A percentile compares a stretch with the other conserved stretches of the same genome.
phyloP scores from a whole-genome alignment of 176 grass and related monocot species.

The Oryza glumipatula region DNA sequence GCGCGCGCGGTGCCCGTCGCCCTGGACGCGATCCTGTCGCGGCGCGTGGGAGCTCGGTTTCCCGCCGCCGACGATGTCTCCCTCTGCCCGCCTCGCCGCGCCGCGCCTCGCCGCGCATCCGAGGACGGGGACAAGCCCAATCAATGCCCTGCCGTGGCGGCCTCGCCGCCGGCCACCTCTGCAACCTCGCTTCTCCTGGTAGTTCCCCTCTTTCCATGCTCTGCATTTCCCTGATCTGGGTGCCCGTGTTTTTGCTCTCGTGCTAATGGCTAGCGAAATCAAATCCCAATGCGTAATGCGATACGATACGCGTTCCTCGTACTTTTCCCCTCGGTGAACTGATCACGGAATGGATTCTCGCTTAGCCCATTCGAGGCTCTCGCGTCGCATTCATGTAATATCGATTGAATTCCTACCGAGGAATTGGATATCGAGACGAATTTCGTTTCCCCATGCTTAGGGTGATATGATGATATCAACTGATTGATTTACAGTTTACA shows the following conservation, averaged over 20 bases:
- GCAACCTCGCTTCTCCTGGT: neutral
- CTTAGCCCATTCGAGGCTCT: neutral
- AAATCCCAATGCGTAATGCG: neutral
- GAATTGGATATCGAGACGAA: neutral
- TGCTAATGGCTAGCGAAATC: neutral
- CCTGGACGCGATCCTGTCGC: neutral
- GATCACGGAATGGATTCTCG: neutral
- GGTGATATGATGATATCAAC: neutral
- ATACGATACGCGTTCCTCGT: neutral
- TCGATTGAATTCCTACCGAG: neutral
- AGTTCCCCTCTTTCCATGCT: neutral
- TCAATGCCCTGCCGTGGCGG: no score
- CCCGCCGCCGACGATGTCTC: no score
- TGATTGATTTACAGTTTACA: neutral
- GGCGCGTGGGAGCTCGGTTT: neutral
- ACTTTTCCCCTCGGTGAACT: neutral
- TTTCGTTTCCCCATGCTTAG: neutral
- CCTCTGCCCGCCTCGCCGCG: neutral
- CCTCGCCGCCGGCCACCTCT: no score
- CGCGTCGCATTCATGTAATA: neutral
- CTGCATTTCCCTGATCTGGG: neutral
- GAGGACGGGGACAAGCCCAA: neutral
- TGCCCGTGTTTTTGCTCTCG: neutral
- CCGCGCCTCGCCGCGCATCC: neutral
- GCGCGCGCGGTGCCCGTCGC: no score